Percentiles rank a stretch among this genome's conserved stretches.
phyloP scores from a whole-genome alignment of 352 stramenopile genomes.

The Phytophthora palmivora region DNA sequence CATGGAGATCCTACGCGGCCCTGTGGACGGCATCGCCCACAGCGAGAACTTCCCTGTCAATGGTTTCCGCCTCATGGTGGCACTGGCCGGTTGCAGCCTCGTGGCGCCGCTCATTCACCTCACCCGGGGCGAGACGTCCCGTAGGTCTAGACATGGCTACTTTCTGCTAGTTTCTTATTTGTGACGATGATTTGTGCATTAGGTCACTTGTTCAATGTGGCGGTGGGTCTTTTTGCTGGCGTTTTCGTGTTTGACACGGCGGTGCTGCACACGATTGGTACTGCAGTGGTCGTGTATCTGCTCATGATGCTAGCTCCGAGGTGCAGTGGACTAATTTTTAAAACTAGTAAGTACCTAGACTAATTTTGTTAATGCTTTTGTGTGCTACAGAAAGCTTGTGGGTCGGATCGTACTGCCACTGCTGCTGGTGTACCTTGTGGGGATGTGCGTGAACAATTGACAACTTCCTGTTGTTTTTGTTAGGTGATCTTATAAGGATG shows the following conservation, averaged over 20 bases:
- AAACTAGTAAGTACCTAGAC: no score
- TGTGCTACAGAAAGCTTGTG: constrained; percentile 55
- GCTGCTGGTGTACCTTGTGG: constrained; percentile 76
- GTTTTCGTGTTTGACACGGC: constrained; percentile 85
- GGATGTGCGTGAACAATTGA: constrained; percentile 42
- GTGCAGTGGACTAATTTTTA: constrained; percentile 38
- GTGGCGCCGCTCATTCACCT: constrained; percentile 76
- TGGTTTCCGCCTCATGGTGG: constrained; percentile 81
- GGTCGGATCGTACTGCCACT: constrained; percentile 68
- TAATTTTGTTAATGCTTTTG: constrained; percentile 1
- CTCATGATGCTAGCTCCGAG: constrained; percentile 72
- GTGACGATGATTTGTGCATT: constrained; percentile 5
- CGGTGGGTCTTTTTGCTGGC: constrained; percentile 63
- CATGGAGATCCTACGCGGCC: constrained; percentile 70
- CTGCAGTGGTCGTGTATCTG: constrained; percentile 65
- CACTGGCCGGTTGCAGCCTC: constrained; percentile 67
- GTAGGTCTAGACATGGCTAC: constrained; percentile 42
- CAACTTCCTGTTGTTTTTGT: neutral
- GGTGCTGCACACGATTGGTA: constrained; percentile 77
- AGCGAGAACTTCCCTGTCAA: constrained; percentile 80
- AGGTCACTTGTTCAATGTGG: constrained; percentile 82
- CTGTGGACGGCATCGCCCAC: constrained; percentile 70
- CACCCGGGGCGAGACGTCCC: constrained; percentile 56
- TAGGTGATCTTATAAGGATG: neutral
- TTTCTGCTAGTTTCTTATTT: constrained; percentile 1